Conservation (phyloP, 371 early-diverging fungal species). For the Haplosporangium sp. region DNA sequence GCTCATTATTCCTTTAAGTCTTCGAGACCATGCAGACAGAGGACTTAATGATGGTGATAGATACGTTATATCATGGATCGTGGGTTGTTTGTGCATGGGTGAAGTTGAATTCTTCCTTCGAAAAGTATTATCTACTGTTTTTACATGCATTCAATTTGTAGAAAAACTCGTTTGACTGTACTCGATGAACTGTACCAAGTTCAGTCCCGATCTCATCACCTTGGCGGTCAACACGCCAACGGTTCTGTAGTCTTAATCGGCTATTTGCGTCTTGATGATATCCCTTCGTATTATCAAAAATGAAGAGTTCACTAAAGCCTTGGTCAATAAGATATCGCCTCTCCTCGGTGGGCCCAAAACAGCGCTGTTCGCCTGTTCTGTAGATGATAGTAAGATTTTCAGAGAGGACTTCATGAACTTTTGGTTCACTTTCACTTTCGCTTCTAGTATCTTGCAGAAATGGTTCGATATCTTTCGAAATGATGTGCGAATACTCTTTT, state of each 20-base stretch:
- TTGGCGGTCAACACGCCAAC: conserved; percentile 97
- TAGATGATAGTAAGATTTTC: background rate
- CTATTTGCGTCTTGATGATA: conserved; percentile 90
- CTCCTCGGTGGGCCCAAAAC: conserved; percentile 72
- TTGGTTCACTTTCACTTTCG: conserved; percentile 69
- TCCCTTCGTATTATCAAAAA: conserved; percentile 88
- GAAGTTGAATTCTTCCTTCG: background rate
- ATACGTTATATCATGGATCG: too few relatives aligned
- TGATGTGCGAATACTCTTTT: conserved; percentile 96
- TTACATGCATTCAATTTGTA: conserved; percentile 37
- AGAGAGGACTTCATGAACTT: background rate
- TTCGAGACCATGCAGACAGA: conserved; percentile 90
- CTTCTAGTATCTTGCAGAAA: conserved; percentile 93
- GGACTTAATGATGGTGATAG: background rate
- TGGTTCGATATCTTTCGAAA: conserved; percentile 88
- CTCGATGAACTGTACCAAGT: conserved; percentile 93
- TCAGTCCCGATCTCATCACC: conserved; percentile 96
- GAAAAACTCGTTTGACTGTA: conserved; percentile 96
- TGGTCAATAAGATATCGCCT: conserved; percentile 88
- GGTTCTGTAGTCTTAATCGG: conserved; percentile 90
- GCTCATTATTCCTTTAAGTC: conserved; percentile 94
- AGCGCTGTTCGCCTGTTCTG: background rate
- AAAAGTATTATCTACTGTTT: background rate
- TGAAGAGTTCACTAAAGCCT: conserved; percentile 74
- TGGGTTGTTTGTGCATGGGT: background rate